Base-by-base conservation (phyloP, 179 eudicot genomes). In the Camellia oleifera region DNA sequence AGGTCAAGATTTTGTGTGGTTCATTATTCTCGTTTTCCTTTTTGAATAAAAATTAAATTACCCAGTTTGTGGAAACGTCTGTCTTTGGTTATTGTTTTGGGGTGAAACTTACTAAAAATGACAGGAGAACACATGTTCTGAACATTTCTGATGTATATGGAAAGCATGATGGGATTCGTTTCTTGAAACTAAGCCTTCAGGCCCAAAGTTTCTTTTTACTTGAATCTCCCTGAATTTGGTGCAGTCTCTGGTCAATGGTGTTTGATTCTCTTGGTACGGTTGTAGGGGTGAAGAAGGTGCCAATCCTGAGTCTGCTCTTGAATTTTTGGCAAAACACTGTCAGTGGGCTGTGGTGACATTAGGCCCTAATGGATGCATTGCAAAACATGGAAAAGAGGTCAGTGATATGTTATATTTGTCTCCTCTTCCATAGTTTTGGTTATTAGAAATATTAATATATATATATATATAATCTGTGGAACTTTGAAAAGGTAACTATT, bases 341-440 rank as follows among this genome's bases (percentile, higher is more conserved):
- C 78, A 82, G 79, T 97, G 99, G 99, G 97, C 98, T 50, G 97
- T 97, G 53, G 98, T 97, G 46, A 97, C 99, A 9, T 86, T 97
- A 42, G 98, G 95, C 74, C 78, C 92, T 17, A 93, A 93, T 76
- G 98, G 99, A 74, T 93, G 95, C 90, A 93, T 94, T 17, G 99
- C 97, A 20, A 91, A 89, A 81, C 92, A 91, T 72, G 91, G 90
- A 77, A 85, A 91, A 79, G 92, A 94, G 99, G 99, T 94, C 17
- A 76, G 86, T 70, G 60, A 58, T 32, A 26, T 69, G 10, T 6
- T 2, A 7, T 18, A 20, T 17, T 44, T 40, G 72, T 44, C 4
- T 26, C 11, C 69, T 63, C 5, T 20, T 65, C 69, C 69, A 65
- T 26, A 13, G 9, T 26, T 23, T 2, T 61, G 4, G 65, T 13